Conservation (phyloP, 768 basidiomycete genomes). For the Amanita jacksonii region DNA sequence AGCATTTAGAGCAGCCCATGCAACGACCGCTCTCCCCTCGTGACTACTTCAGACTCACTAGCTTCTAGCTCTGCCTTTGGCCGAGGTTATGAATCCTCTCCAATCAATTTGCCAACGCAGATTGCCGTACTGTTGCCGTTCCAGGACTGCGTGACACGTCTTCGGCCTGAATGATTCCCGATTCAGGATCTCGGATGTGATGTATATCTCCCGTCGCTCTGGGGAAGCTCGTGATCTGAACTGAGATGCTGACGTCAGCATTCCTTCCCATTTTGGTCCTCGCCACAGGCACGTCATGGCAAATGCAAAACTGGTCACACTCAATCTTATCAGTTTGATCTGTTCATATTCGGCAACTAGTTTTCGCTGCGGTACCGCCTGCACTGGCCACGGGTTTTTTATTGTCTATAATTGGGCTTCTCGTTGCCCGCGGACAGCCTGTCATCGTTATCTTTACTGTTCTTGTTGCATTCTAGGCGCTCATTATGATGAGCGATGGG, state of each 20-base stretch:
- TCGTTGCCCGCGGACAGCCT: conserved; percentile 7
- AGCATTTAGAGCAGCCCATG: conserved; percentile 10
- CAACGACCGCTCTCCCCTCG: conserved; percentile 2
- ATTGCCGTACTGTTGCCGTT: conserved; percentile 23
- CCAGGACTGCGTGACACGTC: conserved; percentile 13
- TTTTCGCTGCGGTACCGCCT: conserved; percentile 10
- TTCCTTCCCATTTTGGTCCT: conserved; percentile 5
- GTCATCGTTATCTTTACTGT: conserved; percentile 3
- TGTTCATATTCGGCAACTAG: conserved; percentile 7
- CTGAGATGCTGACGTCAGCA: conserved; percentile 10
- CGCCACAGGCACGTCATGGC: conserved; percentile 15
- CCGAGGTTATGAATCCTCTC: conserved; percentile 7
- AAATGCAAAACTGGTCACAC: conserved; percentile 8
- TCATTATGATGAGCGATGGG: neutral
- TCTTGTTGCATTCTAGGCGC: neutral
- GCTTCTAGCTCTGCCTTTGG: conserved; percentile 9
- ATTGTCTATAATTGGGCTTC: neutral
- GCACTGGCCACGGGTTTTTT: conserved; percentile 1
- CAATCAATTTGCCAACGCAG: conserved; percentile 16
- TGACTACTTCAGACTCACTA: neutral
- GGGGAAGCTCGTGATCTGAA: conserved; percentile 23
- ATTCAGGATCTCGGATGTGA: conserved; percentile 25
- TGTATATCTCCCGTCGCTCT: conserved; percentile 20
- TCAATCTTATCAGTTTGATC: conserved; percentile 16
- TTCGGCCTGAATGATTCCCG: conserved; percentile 19